These are phyloP conservation scores for Eutrema salsugineum DNA, from an alignment of 441 rosid genomes.

Conservation along the genomic window DNA sequence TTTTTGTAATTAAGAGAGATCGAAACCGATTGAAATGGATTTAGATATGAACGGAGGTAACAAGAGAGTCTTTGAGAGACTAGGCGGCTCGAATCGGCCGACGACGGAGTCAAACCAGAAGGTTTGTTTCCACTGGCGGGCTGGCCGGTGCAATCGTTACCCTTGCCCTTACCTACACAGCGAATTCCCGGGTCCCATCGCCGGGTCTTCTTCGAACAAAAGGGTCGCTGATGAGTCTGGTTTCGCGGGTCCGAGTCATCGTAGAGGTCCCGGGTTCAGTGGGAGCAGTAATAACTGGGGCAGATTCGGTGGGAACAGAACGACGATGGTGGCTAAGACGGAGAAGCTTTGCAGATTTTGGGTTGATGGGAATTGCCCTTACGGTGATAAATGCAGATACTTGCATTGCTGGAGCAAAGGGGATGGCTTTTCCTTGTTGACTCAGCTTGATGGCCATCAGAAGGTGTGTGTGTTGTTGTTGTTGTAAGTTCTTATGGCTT, in stretches of 20 bases:
- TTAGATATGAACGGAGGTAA: slow-evolving; percentile 58
- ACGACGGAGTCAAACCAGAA: slow-evolving; percentile 49
- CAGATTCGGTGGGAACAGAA: slow-evolving; percentile 42
- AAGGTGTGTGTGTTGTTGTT: slow-evolving; percentile 60
- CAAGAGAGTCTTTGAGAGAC: slow-evolving; percentile 60
- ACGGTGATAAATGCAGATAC: slow-evolving; percentile 63
- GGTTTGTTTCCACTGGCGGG: slow-evolving; percentile 78
- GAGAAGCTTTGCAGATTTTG: slow-evolving; percentile 75
- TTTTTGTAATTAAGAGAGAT: slow-evolving; percentile 4
- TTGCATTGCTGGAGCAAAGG: slow-evolving; percentile 86
- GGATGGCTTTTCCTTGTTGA: slow-evolving; percentile 56
- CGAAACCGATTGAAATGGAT: slow-evolving; percentile 41
- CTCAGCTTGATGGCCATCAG: slow-evolving; percentile 82
- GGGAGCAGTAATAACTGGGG: slow-evolving; percentile 53
- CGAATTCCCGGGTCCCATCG: slow-evolving; percentile 40
- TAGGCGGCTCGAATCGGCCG: slow-evolving; percentile 28
- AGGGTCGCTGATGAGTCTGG: slow-evolving; percentile 59
- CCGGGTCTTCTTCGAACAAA: slow-evolving; percentile 33
- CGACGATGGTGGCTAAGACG: slow-evolving; percentile 42
- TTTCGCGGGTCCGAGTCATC: slow-evolving; percentile 45
- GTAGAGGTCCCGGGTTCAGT: slow-evolving; percentile 43
- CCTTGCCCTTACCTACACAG: slow-evolving; percentile 73
- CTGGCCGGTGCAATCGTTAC: slow-evolving; percentile 66
- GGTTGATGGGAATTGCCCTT: slow-evolving; percentile 72
- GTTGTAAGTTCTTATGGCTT: background rate